phyloP scores from a whole-genome alignment of 2,329 filamentous ascomycete genomes.

The Xylariaceae sp. region DNA sequence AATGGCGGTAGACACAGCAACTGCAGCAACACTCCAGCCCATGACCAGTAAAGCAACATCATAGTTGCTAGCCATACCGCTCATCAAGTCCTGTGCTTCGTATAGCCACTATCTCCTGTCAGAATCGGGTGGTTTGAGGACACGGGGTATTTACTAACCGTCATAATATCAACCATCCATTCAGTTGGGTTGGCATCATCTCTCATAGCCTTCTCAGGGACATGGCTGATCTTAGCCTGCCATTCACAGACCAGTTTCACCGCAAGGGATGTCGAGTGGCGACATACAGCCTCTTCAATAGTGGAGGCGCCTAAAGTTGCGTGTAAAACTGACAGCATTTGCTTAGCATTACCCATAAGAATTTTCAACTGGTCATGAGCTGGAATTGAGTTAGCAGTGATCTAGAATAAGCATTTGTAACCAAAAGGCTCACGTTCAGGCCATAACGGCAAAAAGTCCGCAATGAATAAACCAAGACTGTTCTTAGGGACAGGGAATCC shows the following conservation, averaged over 20 bases:
- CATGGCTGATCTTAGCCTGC: conserved; percentile 38
- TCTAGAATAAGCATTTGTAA: not conserved
- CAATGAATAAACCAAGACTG: conserved; percentile 82
- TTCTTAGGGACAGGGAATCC: conserved; percentile 87
- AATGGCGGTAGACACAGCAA: conserved; percentile 25
- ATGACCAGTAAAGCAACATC: conserved; percentile 60
- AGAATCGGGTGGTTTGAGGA: conserved; percentile 1
- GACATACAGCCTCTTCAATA: conserved; percentile 34
- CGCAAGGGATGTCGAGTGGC: conserved; percentile 42
- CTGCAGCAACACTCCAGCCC: conserved; percentile 38
- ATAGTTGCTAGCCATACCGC: conserved; percentile 89
- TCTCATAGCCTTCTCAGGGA: conserved; percentile 8
- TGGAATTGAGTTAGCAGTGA: not conserved
- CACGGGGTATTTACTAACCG: not conserved
- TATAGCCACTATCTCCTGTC: conserved; percentile 55
- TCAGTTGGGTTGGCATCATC: conserved; percentile 35
- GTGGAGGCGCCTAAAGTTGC: conserved; percentile 61
- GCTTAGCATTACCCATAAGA: conserved; percentile 71
- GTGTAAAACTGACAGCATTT: conserved; percentile 73
- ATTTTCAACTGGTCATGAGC: conserved; percentile 53
- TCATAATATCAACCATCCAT: conserved; percentile 34
- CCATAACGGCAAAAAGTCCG: conserved; percentile 77
- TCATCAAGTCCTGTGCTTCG: conserved; percentile 74
- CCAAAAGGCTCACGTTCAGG: conserved; percentile 45
- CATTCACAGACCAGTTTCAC: conserved; percentile 67